phyloP scores from a whole-genome alignment of 2,329 filamentous ascomycete species.

The Neocatenulostroma microsporum region DNA sequence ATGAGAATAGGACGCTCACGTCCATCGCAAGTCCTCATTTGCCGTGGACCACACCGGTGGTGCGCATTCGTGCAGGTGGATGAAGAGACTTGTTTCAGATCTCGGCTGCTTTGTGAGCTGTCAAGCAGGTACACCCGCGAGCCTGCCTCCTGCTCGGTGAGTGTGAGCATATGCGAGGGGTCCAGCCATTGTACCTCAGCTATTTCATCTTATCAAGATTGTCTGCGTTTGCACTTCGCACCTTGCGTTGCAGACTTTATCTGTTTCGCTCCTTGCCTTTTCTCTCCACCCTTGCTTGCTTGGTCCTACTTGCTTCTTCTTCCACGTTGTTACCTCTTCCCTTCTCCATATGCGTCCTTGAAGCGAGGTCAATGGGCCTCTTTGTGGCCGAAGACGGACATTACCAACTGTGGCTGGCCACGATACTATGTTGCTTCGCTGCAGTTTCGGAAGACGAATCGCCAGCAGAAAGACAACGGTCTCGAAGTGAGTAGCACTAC shows the following conservation, averaged over 20 bases:
- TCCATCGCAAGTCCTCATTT: background rate
- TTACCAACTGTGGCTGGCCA: slow-evolving; percentile 27
- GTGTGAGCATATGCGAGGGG: too few relatives aligned
- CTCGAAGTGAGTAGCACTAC: slow-evolving; percentile 14
- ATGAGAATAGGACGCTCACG: background rate
- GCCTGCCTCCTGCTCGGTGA: too few relatives aligned
- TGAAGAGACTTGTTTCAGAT: slow-evolving; percentile 6
- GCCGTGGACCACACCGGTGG: background rate
- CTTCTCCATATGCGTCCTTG: slow-evolving; percentile 15
- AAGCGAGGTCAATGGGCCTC: slow-evolving; percentile 26
- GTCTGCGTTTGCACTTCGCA: too few relatives aligned
- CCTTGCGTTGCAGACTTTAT: too few relatives aligned
- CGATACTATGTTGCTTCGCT: slow-evolving; percentile 28
- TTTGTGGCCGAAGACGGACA: slow-evolving; percentile 24
- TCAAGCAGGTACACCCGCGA: too few relatives aligned
- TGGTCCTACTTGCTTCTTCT: background rate
- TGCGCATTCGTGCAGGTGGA: slow-evolving; percentile 1
- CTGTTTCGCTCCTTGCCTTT: too few relatives aligned
- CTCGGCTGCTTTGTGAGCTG: too few relatives aligned
- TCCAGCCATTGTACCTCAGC: too few relatives aligned
- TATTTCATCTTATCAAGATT: too few relatives aligned
- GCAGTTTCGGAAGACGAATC: slow-evolving; percentile 24
- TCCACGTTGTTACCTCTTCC: slow-evolving; percentile 4
- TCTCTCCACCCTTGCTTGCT: too few relatives aligned
- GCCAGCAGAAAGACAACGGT: slow-evolving; percentile 13